A percentile compares a stretch with the other conserved stretches of the same genome.
Evolutionary conservation across 768 basidiomycete species (phyloP).

Genomic region (Tephrocybe sp.): DNA sequence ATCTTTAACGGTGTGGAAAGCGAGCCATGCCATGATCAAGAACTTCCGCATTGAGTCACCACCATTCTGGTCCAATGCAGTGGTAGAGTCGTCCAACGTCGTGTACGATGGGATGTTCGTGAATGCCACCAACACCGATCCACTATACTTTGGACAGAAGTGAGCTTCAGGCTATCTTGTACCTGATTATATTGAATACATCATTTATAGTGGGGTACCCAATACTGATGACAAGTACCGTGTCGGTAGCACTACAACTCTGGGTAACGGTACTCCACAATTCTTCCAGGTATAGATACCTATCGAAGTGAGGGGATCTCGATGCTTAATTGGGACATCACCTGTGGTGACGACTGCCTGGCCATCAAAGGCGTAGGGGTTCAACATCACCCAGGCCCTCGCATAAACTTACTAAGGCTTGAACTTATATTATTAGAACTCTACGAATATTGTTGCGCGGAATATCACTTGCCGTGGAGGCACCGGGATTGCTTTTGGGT

Average conservation of each 20-base stretch:
- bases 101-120: constrained; percentile 57
- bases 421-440: constrained; percentile 44
- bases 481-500: constrained; percentile 62
- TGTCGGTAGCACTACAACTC: background rate
- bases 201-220: constrained; percentile 43
- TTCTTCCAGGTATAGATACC: constrained; percentile 53
- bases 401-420: too few relatives aligned
- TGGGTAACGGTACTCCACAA: too few relatives aligned
- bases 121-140: constrained; percentile 58
- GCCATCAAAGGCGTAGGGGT: constrained; percentile 58
- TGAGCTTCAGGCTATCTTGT: constrained; percentile 23
- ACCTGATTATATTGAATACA: background rate
- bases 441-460: constrained; percentile 47
- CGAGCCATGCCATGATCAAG: constrained; percentile 38
- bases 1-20: constrained; percentile 49
- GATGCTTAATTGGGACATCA: constrained; percentile 58
- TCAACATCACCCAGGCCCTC: background rate
- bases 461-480: constrained; percentile 58
- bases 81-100: constrained; percentile 49
- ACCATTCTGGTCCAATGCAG: constrained; percentile 63
- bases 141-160: constrained; percentile 50
- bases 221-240: constrained; percentile 55
- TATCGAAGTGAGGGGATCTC: constrained; percentile 50
- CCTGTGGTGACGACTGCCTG: constrained; percentile 65
- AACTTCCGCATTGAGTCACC: constrained; percentile 53